phyloP scores from a whole-genome alignment of 2,329 filamentous ascomycete species.

The Penicillium brasilianum region DNA sequence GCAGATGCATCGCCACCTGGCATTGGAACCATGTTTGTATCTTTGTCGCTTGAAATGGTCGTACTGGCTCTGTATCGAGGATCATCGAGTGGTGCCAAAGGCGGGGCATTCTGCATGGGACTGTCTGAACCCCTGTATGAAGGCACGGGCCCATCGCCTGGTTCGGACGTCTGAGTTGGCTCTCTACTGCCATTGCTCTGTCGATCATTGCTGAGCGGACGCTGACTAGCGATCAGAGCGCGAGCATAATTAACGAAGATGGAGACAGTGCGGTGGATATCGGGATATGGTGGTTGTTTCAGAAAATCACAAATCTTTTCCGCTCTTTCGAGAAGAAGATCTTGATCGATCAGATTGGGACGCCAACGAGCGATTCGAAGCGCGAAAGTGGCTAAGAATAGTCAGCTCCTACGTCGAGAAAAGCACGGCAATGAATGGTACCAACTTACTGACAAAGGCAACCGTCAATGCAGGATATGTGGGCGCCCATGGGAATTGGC shows the following conservation, averaged over 20 bases:
- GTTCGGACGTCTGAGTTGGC: conserved; percentile 22
- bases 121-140: conserved; percentile 24
- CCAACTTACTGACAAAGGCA: conserved; percentile 43
- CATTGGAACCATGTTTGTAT: conserved; percentile 23
- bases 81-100: conserved; percentile 26
- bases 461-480: conserved; percentile 43
- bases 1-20: conserved; percentile 27
- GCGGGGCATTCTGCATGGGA: conserved; percentile 25
- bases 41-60: conserved; percentile 27
- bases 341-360: conserved; percentile 39
- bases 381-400: conserved; percentile 38
- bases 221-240: conserved; percentile 39
- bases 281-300: conserved; percentile 44
- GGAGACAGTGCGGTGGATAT: conserved; percentile 45
- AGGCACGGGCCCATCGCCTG: conserved; percentile 21
- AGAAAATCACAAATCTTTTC: conserved; percentile 42
- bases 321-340: conserved; percentile 37
- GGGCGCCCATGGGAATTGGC: conserved; percentile 41
- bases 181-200: conserved; percentile 24
- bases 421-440: not conserved
- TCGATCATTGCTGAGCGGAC: conserved; percentile 22
- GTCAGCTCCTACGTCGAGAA: not conserved
- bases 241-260: conserved; percentile 45
- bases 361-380: conserved; percentile 42
- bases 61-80: conserved; percentile 27